Percentiles rank a stretch among this genome's conserved stretches.
Conservation (phyloP, 1,284 basidiomycete species). For the Fomitopsis palustris region DNA sequence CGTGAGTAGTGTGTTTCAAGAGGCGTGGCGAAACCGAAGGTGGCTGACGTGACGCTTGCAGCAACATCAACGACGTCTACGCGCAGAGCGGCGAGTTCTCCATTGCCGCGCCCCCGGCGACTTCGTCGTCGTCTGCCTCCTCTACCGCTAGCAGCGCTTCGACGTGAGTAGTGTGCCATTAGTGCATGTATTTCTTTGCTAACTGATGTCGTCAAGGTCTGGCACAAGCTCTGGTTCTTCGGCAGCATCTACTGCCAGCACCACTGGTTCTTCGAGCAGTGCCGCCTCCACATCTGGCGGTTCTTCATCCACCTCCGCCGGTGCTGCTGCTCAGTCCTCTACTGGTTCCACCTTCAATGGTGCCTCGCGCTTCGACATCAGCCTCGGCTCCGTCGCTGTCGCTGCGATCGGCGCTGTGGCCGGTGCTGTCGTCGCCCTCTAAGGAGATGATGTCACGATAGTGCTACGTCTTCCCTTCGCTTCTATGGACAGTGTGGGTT, state of each 20-base stretch:
- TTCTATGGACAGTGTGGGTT: constrained; percentile 2
- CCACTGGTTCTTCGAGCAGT: background rate
- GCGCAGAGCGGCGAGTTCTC: constrained; percentile 41
- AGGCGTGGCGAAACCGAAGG: background rate
- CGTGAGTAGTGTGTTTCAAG: constrained; percentile 25
- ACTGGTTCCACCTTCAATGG: constrained; percentile 23
- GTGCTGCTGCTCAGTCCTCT: constrained; percentile 12
- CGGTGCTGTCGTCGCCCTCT: constrained; percentile 24
- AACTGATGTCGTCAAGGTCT: background rate
- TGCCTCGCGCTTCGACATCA: constrained; percentile 11
- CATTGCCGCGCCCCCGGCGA: constrained; percentile 30
- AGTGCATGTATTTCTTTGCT: too few relatives aligned
- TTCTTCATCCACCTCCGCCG: background rate
- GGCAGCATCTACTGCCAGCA: background rate
- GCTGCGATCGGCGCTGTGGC: constrained; percentile 21
- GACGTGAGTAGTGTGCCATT: background rate
- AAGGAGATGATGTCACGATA: constrained; percentile 3
- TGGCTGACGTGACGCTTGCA: constrained; percentile 15
- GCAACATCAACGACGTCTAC: constrained; percentile 47
- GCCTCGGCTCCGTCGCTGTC: constrained; percentile 19
- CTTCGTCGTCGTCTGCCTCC: constrained; percentile 18
- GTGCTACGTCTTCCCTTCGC: background rate
- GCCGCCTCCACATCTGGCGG: background rate
- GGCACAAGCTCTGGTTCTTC: background rate
- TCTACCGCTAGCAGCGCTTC: constrained; percentile 9